Evolutionary conservation across 495 filamentous ascomycete genomes (phyloP).

Genomic region (Lophiostoma macrostomum): DNA sequence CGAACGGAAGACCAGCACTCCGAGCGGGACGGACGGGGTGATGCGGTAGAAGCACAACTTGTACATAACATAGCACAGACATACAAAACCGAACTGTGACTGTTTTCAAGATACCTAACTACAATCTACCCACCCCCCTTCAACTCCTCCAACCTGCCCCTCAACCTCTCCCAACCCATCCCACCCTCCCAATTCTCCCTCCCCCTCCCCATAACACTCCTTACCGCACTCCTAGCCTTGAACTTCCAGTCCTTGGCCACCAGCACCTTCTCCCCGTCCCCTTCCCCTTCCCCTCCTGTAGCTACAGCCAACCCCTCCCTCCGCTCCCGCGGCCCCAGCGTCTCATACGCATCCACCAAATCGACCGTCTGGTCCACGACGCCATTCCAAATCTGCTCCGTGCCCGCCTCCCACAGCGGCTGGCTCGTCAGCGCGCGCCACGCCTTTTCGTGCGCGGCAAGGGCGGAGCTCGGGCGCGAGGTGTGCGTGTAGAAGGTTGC

Average conservation of each 20-base stretch:
- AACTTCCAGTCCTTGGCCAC: conserved; percentile 73
- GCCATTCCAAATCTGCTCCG: conserved; percentile 52
- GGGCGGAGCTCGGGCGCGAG: conserved; percentile 61
- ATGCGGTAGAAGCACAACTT: too few relatives aligned
- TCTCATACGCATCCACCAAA: conserved; percentile 64
- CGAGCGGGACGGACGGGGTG: too few relatives aligned
- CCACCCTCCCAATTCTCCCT: conserved; percentile 80
- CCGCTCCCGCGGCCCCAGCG: conserved; percentile 53
- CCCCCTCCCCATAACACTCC: conserved; percentile 76
- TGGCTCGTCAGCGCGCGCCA: conserved; percentile 65
- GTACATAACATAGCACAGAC: too few relatives aligned
- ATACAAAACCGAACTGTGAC: too few relatives aligned
- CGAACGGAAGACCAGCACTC: too few relatives aligned
- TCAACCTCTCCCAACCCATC: conserved; percentile 64
- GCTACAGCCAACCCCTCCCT: conserved; percentile 47
- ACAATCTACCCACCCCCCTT: conserved; percentile 39
- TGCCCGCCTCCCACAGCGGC: conserved; percentile 45
- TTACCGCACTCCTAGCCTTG: conserved; percentile 78
- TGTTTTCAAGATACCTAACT: too few relatives aligned
- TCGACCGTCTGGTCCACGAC: conserved; percentile 64
- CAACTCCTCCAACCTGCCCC: conserved; percentile 59
- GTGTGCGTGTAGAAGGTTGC: conserved; percentile 69
- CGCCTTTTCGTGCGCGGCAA: conserved; percentile 82
- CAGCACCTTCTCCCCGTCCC: conserved; percentile 43
- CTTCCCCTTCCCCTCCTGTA: too few relatives aligned